A percentile compares a stretch with the other conserved stretches of the same genome.
phyloP scores from a whole-genome alignment of 306 rosid species.

The Vicia villosa region DNA sequence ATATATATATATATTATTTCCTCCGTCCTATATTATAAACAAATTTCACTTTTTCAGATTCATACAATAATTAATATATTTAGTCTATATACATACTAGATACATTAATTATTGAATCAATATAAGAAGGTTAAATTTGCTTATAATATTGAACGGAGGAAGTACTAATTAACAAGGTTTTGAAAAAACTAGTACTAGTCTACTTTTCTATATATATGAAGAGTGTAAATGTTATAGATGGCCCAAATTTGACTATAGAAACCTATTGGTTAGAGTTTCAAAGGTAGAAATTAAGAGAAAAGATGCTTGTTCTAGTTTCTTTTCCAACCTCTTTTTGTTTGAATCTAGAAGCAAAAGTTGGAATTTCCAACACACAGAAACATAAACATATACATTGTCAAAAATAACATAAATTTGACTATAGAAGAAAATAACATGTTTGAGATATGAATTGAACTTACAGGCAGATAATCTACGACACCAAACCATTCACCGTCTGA shows the following conservation, averaged over 20 bases:
- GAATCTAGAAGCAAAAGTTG: not conserved
- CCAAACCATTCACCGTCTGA: conserved; percentile 73
- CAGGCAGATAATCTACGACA: conserved; percentile 89
- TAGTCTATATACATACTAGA: too few species aligned
- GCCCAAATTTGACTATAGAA: conserved; percentile 31
- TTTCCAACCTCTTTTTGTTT: conserved; percentile 8
- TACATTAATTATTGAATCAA: too few species aligned
- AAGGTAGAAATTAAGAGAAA: conserved; percentile 29
- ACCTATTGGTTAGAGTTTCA: conserved; percentile 26
- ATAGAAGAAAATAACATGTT: not conserved
- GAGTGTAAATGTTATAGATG: conserved; percentile 1
- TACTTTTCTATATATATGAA: not conserved
- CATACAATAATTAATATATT: too few species aligned
- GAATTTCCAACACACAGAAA: not conserved
- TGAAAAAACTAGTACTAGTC: not conserved
- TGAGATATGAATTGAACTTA: conserved; percentile 25
- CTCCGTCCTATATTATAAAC: too few species aligned
- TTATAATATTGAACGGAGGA: too few species aligned
- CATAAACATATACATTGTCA: not conserved
- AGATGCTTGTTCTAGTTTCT: not conserved
- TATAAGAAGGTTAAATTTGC: too few species aligned
- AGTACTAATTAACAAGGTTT: not conserved
- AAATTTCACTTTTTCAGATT: too few species aligned
- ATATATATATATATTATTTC: too few species aligned
- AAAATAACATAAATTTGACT: not conserved